Evolutionary conservation across 139 green algal genomes (phyloP).

Genomic region (Diplosphaera chodatii): DNA sequence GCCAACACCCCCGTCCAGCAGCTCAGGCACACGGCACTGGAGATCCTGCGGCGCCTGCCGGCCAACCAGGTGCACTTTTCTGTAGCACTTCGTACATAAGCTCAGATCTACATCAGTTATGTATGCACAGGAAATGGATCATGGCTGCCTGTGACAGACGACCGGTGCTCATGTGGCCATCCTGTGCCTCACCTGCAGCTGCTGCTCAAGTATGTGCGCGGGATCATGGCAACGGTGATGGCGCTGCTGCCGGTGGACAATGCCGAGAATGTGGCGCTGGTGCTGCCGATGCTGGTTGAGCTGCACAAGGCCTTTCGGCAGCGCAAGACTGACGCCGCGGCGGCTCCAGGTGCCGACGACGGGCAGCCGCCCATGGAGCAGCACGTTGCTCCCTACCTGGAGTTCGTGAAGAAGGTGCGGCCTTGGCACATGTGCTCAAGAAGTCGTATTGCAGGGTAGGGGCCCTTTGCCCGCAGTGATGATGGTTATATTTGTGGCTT

Average conservation of each 20-base stretch:
- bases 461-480: no score
- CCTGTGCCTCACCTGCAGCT: not conserved
- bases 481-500: no score
- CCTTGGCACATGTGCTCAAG: no score
- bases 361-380: slow-evolving; percentile 33
- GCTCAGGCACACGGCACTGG: slow-evolving; percentile 61
- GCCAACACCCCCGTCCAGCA: slow-evolving; percentile 48
- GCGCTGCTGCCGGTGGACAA: slow-evolving; percentile 72
- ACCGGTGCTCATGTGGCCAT: no score
- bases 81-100: no score
- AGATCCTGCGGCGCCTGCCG: slow-evolving; percentile 72
- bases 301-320: slow-evolving; percentile 81
- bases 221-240: slow-evolving; percentile 60
- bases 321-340: not conserved
- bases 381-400: slow-evolving; percentile 65
- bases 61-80: slow-evolving; percentile 57
- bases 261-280: slow-evolving; percentile 81
- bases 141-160: no score
- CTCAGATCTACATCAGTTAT: no score
- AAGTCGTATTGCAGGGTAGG: no score
- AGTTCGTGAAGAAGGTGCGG: slow-evolving; percentile 66
- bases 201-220: slow-evolving; percentile 34
- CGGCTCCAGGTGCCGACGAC: not conserved
- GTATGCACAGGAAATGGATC: no score
- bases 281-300: slow-evolving; percentile 77